Conservation (phyloP, 2,329 filamentous ascomycete genomes). For the Calonectria leucothoes region DNA sequence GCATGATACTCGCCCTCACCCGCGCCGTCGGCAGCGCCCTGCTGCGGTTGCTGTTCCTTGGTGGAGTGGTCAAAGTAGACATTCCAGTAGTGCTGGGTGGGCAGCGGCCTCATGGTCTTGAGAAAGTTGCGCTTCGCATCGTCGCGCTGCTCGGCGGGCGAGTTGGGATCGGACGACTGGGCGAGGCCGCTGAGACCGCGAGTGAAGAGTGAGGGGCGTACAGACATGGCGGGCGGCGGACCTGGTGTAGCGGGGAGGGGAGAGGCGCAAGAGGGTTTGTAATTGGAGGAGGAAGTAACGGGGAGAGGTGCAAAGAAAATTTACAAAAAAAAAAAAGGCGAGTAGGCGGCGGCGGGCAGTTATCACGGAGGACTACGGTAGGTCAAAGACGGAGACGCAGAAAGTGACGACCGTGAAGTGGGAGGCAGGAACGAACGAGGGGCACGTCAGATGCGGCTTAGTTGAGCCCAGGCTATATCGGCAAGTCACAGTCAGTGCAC, state of each 20-base stretch:
- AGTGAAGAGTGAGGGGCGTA: slow-evolving; percentile 69
- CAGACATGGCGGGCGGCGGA: slow-evolving; percentile 59
- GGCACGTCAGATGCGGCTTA: slow-evolving; percentile 38
- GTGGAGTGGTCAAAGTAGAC: slow-evolving; percentile 74
- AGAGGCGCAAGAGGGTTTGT: background rate
- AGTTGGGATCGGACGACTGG: slow-evolving; percentile 69
- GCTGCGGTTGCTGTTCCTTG: slow-evolving; percentile 36
- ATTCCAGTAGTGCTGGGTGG: slow-evolving; percentile 84
- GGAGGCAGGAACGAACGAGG: slow-evolving; percentile 30
- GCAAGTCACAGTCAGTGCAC: slow-evolving; percentile 14
- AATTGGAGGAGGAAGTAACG: background rate
- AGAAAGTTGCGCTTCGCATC: slow-evolving; percentile 87
- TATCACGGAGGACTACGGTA: background rate
- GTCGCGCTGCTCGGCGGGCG: slow-evolving; percentile 79
- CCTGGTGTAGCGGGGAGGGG: background rate
- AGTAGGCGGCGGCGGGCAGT: background rate
- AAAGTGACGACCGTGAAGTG: slow-evolving; percentile 2
- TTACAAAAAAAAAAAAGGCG: no score
- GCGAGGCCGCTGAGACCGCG: slow-evolving; percentile 72
- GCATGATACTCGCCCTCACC: slow-evolving; percentile 59
- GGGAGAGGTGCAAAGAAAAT: background rate
- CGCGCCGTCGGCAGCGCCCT: slow-evolving; percentile 39
- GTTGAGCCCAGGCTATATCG: slow-evolving; percentile 11
- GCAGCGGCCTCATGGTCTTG: slow-evolving; percentile 77
- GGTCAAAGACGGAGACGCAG: slow-evolving; percentile 23